phyloP scores from a whole-genome alignment of 1,284 basidiomycete species.

The Singerocomus inundabilis region DNA sequence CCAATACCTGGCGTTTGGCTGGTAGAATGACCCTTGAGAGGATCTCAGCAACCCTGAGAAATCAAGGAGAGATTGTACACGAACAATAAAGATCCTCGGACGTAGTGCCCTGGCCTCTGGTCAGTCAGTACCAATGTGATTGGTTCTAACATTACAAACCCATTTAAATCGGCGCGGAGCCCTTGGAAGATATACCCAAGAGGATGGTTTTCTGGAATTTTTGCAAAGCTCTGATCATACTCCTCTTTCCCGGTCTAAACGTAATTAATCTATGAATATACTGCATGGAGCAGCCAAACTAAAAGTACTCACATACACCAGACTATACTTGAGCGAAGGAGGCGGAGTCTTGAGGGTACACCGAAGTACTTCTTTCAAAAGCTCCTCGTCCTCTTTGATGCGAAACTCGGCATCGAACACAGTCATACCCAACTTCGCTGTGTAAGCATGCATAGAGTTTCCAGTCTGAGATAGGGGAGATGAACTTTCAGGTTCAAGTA shows the following conservation, averaged over 20 bases:
- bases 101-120: conserved; percentile 21
- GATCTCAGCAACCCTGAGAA: not conserved
- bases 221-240: conserved; percentile 69
- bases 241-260: conserved; percentile 79
- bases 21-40: conserved; percentile 66
- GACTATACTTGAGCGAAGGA: conserved; percentile 65
- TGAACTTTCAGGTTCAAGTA: not conserved
- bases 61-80: conserved; percentile 17
- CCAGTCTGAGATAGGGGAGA: not conserved
- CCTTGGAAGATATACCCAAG: conserved; percentile 78
- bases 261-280: not conserved
- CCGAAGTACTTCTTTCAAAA: conserved; percentile 75
- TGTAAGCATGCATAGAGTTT: conserved; percentile 33
- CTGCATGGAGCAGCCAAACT: not conserved
- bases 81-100: conserved; percentile 73
- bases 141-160: conserved; percentile 41
- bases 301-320: conserved; percentile 72
- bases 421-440: conserved; percentile 70
- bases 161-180: conserved; percentile 77
- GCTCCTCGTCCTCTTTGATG: conserved; percentile 66
- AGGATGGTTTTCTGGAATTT: conserved; percentile 54
- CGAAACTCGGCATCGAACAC: conserved; percentile 79
- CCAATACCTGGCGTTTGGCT: conserved; percentile 91
- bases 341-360: conserved; percentile 94
- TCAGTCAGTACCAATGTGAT: conserved; percentile 1